Evolutionary conservation across 352 stramenopile species (phyloP).

Genomic region (Globisporangium splendens): DNA sequence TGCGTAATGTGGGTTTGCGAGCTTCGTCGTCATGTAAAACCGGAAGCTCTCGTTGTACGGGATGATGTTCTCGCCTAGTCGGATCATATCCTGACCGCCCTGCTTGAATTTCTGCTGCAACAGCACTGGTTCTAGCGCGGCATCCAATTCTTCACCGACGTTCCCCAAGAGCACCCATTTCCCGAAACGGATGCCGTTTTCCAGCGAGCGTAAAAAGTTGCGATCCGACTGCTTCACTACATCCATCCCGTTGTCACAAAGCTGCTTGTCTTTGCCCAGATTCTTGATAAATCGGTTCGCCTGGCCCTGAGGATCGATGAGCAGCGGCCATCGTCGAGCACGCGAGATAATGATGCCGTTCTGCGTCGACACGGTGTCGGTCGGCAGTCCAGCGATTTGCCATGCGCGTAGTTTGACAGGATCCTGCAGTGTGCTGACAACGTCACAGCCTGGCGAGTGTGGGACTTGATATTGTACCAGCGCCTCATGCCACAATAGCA

Average conservation of each 20-base stretch:
- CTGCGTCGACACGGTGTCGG: constrained; percentile 90
- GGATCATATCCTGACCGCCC: constrained; percentile 90
- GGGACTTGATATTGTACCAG: constrained; percentile 56
- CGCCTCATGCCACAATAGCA: constrained; percentile 61
- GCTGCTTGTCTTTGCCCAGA: constrained; percentile 76
- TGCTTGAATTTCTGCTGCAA: constrained; percentile 92
- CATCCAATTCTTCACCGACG: constrained; percentile 86
- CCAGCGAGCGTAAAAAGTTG: constrained; percentile 84
- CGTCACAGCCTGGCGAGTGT: constrained; percentile 81
- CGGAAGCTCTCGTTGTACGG: constrained; percentile 89
- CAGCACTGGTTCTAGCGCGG: constrained; percentile 87
- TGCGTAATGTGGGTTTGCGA: constrained; percentile 91
- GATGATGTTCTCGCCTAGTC: constrained; percentile 89
- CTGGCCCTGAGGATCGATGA: constrained; percentile 92
- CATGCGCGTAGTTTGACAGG: constrained; percentile 86
- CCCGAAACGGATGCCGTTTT: constrained; percentile 90
- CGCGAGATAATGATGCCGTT: constrained; percentile 92
- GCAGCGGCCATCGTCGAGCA: constrained; percentile 79
- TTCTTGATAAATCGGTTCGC: constrained; percentile 92
- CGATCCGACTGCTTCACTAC: constrained; percentile 89
- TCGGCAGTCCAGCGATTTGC: constrained; percentile 86
- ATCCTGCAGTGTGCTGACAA: constrained; percentile 83
- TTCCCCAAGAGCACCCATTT: constrained; percentile 92
- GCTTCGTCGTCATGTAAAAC: constrained; percentile 92
- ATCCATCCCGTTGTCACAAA: constrained; percentile 90